phyloP scores from a whole-genome alignment of 306 rosid genomes.

The Crotalaria pallida region DNA sequence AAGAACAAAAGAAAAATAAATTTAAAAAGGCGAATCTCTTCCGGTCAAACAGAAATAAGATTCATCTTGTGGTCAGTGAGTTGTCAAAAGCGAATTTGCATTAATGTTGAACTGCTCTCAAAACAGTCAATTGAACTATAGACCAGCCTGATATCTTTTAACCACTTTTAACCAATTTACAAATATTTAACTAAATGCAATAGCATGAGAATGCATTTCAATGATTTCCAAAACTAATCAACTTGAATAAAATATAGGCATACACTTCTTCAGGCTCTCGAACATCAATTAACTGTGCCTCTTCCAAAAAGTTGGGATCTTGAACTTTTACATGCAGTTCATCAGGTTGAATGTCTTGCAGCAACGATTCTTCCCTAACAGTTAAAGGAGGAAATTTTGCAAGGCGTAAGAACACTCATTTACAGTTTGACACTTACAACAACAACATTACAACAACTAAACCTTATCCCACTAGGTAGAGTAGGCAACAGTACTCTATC shows the following conservation, averaged over 20 bases:
- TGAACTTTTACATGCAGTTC: constrained; percentile 63
- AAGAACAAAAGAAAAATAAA: background rate
- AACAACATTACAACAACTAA: background rate
- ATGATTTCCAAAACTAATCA: constrained; percentile 3
- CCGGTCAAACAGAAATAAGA: background rate
- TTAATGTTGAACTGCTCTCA: constrained; percentile 2
- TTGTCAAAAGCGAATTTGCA: background rate
- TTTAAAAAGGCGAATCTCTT: background rate
- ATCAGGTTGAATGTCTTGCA: constrained; percentile 69
- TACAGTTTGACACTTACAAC: constrained; percentile 15
- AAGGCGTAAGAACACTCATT: constrained; percentile 12
- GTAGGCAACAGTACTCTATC: too few species aligned
- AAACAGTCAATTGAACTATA: background rate
- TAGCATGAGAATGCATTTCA: background rate
- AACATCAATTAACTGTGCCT: constrained; percentile 81
- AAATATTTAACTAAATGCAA: background rate
- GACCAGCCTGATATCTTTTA: background rate
- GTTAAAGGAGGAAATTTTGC: constrained; percentile 21
- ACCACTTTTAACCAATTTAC: background rate
- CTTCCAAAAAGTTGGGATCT: constrained; percentile 67
- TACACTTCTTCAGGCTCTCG: constrained; percentile 98
- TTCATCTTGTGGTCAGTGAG: background rate
- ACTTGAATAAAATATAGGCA: constrained; percentile 19
- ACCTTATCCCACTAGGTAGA: background rate
- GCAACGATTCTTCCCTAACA: constrained; percentile 65